Percentiles rank a stretch among this genome's conserved stretches.
phyloP scores from a whole-genome alignment of 345 rosid species.

The Acer saccharum region DNA sequence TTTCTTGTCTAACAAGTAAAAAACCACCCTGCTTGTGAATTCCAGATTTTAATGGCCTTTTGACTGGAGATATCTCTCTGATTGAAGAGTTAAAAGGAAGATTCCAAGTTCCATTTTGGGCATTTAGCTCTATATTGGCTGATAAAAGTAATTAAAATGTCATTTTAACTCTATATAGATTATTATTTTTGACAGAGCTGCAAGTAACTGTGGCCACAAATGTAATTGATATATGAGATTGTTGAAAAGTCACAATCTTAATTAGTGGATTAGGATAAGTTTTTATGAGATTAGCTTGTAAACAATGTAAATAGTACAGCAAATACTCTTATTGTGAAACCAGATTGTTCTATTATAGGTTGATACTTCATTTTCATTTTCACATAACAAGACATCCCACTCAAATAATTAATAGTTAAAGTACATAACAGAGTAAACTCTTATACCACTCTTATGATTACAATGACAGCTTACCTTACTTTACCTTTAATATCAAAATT shows the following conservation, averaged over 20 bases:
- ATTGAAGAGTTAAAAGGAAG: not conserved
- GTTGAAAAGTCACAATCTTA: conserved; percentile 20
- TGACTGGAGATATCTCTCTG: not conserved
- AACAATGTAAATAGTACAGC: not conserved
- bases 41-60: not conserved
- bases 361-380: conserved; percentile 9
- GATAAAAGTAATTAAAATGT: too few relatives aligned
- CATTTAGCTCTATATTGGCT: too few relatives aligned
- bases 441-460: not conserved
- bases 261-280: conserved; percentile 10
- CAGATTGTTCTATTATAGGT: conserved; percentile 9
- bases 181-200: not conserved
- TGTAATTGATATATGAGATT: not conserved
- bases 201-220: not conserved
- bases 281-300: not conserved
- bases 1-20: not conserved
- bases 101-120: not conserved
- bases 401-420: not conserved
- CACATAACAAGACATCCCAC: conserved; percentile 1
- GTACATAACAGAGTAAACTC: not conserved
- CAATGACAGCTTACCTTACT: not conserved
- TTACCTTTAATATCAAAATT: not conserved
- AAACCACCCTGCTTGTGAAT: not conserved
- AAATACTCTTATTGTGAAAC: not conserved
- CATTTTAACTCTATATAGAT: too few relatives aligned